Evolutionary conservation across 2,329 filamentous ascomycete genomes (phyloP).

Genomic region (Scolecobasidium constrictum): DNA sequence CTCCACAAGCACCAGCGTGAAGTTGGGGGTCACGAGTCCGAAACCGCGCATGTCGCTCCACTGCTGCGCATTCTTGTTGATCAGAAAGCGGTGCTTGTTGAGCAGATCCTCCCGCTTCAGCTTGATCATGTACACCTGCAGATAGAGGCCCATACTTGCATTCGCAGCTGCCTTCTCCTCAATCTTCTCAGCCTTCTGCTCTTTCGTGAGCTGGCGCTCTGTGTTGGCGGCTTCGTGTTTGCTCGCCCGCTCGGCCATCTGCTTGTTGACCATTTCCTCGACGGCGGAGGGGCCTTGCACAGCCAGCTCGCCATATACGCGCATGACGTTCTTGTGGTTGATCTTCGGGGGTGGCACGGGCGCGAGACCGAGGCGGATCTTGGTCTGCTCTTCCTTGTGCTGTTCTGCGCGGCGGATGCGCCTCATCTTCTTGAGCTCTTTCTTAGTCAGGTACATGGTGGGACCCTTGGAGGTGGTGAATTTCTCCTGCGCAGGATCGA

Average conservation of each 20-base stretch:
- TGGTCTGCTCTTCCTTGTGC: constrained; percentile 90
- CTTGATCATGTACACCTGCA: constrained; percentile 75
- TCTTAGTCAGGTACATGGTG: constrained; percentile 82
- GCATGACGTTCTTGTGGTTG: constrained; percentile 96
- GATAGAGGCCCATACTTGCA: constrained; percentile 71
- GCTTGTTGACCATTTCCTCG: constrained; percentile 82
- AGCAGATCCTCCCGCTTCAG: constrained; percentile 59
- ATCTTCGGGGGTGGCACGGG: constrained; percentile 90
- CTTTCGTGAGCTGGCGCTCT: constrained; percentile 77
- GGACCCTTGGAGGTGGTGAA: constrained; percentile 62
- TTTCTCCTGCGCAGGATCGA: constrained; percentile 86
- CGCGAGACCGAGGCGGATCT: constrained; percentile 82
- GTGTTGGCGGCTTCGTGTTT: constrained; percentile 72
- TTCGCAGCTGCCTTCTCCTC: constrained; percentile 76
- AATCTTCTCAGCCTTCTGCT: constrained; percentile 77
- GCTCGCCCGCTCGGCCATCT: constrained; percentile 77
- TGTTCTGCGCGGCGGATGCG: constrained; percentile 86
- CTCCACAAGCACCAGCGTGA: constrained; percentile 85
- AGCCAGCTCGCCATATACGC: constrained; percentile 80
- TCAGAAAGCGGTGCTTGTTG: constrained; percentile 86
- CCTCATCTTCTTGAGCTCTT: constrained; percentile 84
- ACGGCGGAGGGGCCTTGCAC: constrained; percentile 97
- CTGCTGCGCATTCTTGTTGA: constrained; percentile 86
- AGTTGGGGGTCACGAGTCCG: constrained; percentile 82
- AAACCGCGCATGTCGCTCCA: constrained; percentile 67